Base-by-base conservation (phyloP, 495 filamentous ascomycete species). In the Neurospora pannonica region DNA sequence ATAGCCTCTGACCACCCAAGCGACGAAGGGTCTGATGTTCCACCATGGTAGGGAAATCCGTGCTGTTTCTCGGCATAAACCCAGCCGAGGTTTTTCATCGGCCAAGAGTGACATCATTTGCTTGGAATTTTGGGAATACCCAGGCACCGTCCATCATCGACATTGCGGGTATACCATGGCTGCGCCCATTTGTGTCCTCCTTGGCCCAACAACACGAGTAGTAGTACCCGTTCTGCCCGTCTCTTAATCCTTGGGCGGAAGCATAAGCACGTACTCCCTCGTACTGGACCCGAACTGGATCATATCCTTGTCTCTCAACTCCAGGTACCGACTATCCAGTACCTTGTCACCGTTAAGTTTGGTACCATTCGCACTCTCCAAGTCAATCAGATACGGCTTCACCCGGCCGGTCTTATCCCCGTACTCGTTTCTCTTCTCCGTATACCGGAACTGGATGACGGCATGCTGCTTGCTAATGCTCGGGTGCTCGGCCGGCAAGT, bases 391-490 rank as follows among this genome's bases (percentile, higher is more conserved):
- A 83, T 98, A 99, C 11, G 93, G 94, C 84, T 89, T 93, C 40
- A 98, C 97, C 74, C 86, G 90, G 21, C 92, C 92, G 75, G 91
- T 86, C 80, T 89, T 90, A 79, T 97, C 93, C 40, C 94, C 95
- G 80, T 87, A 96, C 79, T 97, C 94, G 78, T 96, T 93, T 74
- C 87, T 88, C 82, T 92, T 94, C 76, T 91, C 91, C 28, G 92
- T 88, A 80, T 92, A 91, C 60, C 97, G 89, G 77, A 98, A 99
- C 81, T 99, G 96, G 40, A 99, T 86, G 36, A 94, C 97, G 5
- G 96, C 97, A 82, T 99, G 96, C 83, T 99, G 96, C 79, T 94
- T 95, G 73, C 92, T 95, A 79, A 92, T 91, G 79, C 94, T 97
- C 31, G 94, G 95, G 79, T 99, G 94, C 76, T 97, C 94, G 36